Conservation (phyloP, 805 yeast species). For the Suhomyces tanzawaensis region DNA sequence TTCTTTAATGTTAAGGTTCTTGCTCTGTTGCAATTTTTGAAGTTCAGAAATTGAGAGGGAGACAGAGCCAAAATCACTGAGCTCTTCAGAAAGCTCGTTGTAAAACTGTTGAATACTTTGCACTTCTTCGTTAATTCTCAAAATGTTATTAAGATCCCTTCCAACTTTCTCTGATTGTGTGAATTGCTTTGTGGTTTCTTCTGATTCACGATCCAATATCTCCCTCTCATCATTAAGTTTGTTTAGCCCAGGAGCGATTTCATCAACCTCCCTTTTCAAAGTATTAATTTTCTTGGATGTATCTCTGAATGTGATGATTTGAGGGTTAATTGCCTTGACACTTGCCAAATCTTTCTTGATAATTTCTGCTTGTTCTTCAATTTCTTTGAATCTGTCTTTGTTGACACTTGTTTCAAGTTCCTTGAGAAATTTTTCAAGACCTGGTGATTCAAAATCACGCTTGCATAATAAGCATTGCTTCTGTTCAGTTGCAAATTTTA, state of each 20-base stretch:
- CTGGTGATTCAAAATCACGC: slow-evolving; percentile 53
- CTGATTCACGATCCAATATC: neutral
- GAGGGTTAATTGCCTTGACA: slow-evolving; percentile 28
- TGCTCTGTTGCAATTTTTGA: slow-evolving; percentile 41
- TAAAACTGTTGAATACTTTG: slow-evolving; percentile 24
- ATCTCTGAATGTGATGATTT: slow-evolving; percentile 26
- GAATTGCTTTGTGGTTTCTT: neutral
- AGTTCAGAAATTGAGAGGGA: slow-evolving; percentile 43
- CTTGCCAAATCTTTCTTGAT: slow-evolving; percentile 32
- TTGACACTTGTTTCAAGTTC: slow-evolving; percentile 30
- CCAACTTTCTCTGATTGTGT: neutral
- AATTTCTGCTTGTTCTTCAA: slow-evolving; percentile 26
- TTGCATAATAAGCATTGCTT: slow-evolving; percentile 72
- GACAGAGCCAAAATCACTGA: slow-evolving; percentile 36
- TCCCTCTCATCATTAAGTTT: neutral
- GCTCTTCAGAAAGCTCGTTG: slow-evolving; percentile 27
- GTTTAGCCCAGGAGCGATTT: slow-evolving; percentile 1
- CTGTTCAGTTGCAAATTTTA: slow-evolving; percentile 54
- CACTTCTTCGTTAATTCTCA: slow-evolving; percentile 31
- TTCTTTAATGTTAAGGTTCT: slow-evolving; percentile 37
- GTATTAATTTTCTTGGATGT: slow-evolving; percentile 14
- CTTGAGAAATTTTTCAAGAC: slow-evolving; percentile 25
- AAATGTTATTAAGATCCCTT: slow-evolving; percentile 30
- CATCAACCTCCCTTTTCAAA: slow-evolving; percentile 2
- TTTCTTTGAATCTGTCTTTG: slow-evolving; percentile 25